phyloP scores from a whole-genome alignment of 805 yeast species.

The Hanseniaspora occidentalis region DNA sequence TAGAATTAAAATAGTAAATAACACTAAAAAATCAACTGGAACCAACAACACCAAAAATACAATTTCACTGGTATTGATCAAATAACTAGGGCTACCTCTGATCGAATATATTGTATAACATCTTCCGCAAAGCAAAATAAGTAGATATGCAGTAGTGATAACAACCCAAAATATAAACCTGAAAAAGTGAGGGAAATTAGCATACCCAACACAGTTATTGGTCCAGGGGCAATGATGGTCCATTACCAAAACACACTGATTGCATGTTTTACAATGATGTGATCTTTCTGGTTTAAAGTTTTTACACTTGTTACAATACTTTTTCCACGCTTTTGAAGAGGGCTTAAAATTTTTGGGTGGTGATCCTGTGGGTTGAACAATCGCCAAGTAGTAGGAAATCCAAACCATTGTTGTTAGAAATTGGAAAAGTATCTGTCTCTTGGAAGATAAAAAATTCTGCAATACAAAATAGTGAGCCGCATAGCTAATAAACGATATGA shows the following conservation, averaged over 20 bases:
- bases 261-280: conserved; percentile 76
- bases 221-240: conserved; percentile 97
- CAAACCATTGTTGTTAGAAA: conserved; percentile 43
- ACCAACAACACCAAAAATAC: conserved; percentile 40
- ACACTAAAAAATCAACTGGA: conserved; percentile 47
- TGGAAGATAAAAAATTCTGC: conserved; percentile 26
- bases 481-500: conserved; percentile 50
- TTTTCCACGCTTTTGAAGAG: conserved; percentile 38
- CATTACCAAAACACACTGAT: conserved; percentile 69
- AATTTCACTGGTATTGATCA: conserved; percentile 40
- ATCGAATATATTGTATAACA: conserved; percentile 33
- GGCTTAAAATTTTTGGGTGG: conserved; percentile 42
- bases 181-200: conserved; percentile 66
- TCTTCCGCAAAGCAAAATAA: conserved; percentile 30
- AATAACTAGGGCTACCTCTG: conserved; percentile 42
- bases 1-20: conserved; percentile 45
- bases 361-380: conserved; percentile 52
- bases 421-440: conserved; percentile 36
- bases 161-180: conserved; percentile 63
- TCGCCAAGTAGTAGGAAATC: conserved; percentile 65
- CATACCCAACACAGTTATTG: conserved; percentile 74
- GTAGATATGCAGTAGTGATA: conserved; percentile 35
- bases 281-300: conserved; percentile 67
- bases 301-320: conserved; percentile 65
- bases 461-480: conserved; percentile 49